Evolutionary conservation across 768 basidiomycete genomes (phyloP), one percentile per base, ranked within the genome.

Genomic region (Suillus alpinus): DNA sequence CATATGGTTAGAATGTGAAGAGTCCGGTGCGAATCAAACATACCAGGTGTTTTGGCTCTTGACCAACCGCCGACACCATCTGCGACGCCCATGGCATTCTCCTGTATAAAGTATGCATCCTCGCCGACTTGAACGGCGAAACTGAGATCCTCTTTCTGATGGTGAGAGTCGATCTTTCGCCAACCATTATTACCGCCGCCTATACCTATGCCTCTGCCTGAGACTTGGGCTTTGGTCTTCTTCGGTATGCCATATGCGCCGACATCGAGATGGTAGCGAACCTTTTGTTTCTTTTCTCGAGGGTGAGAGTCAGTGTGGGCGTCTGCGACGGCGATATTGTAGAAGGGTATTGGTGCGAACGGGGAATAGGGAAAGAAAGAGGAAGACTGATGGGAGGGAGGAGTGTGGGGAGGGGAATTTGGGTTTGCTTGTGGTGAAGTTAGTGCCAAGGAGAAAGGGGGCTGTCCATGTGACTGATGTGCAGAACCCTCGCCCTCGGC

Each of bases 51-150:
- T 60, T 67, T 80, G 40, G 72, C 68, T 60, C 78, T 74, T 8
- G 87, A 82, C 95, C 94, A 97, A 0, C 95, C 95, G 0, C 95
- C 95, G 0, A 98, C 95, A 34, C 95, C 95, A 70, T 98, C 95
- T 4, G 95, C 93, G 9, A 98, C 89, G 18, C 95, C 95, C 80
- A 98, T 88, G 6, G 93, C 91, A 69, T 94, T 91, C 60, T 87
- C 83, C 6, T 84, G 78, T 6, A 92, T 75, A 63, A 93, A 93
- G 69, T 94, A 96, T 5, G 94, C 92, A 68, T 98, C 95, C 72
- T 98, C 95, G 43, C 95, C 95, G 12, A 97, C 87, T 69, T 92
- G 89, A 0, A 89, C 86, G 0, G 91, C 81, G 13, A 89, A 80
- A 39, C 71, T 71, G 47, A 79, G 75, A 6, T 71, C 73, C 29